Conservation (phyloP, 108 stramenopile species). For the Cyclotella choctawhatcheeana region DNA sequence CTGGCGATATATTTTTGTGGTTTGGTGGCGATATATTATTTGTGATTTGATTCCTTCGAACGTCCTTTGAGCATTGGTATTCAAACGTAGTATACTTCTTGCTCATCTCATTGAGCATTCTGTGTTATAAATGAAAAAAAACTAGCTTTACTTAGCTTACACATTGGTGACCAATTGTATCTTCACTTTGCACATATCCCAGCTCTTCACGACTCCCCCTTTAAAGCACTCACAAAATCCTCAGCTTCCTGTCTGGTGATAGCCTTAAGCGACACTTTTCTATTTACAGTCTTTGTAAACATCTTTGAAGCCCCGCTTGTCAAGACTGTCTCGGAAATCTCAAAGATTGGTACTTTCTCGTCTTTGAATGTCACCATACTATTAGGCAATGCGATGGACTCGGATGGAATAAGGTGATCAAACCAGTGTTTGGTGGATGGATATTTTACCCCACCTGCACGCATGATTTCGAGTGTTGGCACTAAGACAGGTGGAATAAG, state of each 20-base stretch:
- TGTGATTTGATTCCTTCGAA: no score
- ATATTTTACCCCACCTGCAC: conserved; percentile 39
- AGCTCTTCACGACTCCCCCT: conserved; percentile 2
- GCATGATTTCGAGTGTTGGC: conserved; percentile 47
- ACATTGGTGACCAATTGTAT: no score
- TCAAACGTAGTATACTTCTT: no score
- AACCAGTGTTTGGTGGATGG: conserved; percentile 65
- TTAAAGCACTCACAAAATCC: conserved; percentile 67
- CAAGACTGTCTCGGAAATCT: conserved; percentile 61
- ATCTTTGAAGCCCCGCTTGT: conserved; percentile 66
- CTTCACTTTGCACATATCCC: neutral
- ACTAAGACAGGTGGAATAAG: conserved; percentile 68
- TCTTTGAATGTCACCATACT: conserved; percentile 53
- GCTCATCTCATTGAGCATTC: no score
- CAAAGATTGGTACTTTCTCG: conserved; percentile 57
- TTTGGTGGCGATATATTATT: no score
- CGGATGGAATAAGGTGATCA: conserved; percentile 68
- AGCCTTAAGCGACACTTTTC: conserved; percentile 60
- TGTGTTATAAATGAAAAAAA: no score
- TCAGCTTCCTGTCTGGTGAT: conserved; percentile 61
- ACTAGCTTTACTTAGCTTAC: neutral
- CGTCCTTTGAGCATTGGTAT: no score
- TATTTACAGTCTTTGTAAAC: conserved; percentile 58
- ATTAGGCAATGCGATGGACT: conserved; percentile 68
- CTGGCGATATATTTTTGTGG: no score